Evolutionary conservation across 257 asterid genomes (phyloP), one percentile per base, ranked within the genome.

Genomic region (Anisodus acutangulus): DNA sequence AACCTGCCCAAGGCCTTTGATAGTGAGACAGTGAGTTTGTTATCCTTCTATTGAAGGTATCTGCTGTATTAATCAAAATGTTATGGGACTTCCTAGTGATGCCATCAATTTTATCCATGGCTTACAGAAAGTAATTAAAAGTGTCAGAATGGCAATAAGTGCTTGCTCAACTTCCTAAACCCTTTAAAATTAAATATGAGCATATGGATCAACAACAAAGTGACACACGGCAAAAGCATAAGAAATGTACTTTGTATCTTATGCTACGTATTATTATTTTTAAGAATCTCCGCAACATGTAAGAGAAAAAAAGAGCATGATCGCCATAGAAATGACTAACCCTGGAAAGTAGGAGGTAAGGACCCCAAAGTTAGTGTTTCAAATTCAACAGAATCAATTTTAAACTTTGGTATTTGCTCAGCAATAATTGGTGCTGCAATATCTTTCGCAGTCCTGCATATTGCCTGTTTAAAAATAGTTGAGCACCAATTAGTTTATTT

Each of bases 261-360:
- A 49, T 26, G 47, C 63, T 53, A 53, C 15, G 15, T 13, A 53
- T 26, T 51, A 74, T 51, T 51, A 12, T 41, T 78, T 53, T 45
- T 78, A 53, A 6, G 17, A 13, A 51, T 78, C 47, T 53, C 64
- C 9, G 39, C 58, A 13, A 17, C 81, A 53, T 22, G 15, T 9
- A 51, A 9, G 68, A 19, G 17, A 83, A 63, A 62, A 41, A 57
- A 45, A 82, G 82, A 53, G 12, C 5, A 53, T 35, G 6, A 49
- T 66, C 41, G 8, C 49, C 22, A 2, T 53, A 26, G 35, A 64
- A 66, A 31, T 1, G 22, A 68, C 81, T 51, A 63, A 90, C 93
- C 93, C 87, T 90, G 93, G 31, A 88, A 81, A n/a, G 93, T 88
- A n/a, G 91, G 93, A 19, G 93, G 91, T 47, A 90, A 85, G 9